phyloP scores from a whole-genome alignment of 345 rosid genomes.

The Arabis alpina region DNA sequence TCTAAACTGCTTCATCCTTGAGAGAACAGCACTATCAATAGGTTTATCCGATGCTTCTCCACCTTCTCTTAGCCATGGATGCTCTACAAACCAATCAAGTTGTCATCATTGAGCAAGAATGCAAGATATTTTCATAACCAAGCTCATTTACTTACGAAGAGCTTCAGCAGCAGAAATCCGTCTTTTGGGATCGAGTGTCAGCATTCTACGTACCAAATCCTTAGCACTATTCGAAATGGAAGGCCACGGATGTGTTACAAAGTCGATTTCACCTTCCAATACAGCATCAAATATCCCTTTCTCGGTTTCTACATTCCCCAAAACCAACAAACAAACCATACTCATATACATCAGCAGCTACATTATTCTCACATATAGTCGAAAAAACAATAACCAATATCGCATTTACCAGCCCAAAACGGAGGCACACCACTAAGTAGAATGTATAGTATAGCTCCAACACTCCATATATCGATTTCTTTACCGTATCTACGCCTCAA shows the following conservation, averaged over 20 bases:
- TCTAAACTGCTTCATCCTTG: conserved; percentile 93
- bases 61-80: conserved; percentile 70
- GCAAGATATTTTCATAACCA: neutral
- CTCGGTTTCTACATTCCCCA: conserved; percentile 62
- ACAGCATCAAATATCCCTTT: conserved; percentile 81
- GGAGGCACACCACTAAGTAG: conserved; percentile 94
- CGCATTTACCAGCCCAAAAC: conserved; percentile 83
- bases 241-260: conserved; percentile 82
- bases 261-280: conserved; percentile 75
- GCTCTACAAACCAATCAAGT: conserved; percentile 48
- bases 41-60: conserved; percentile 87
- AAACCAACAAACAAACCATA: conserved; percentile 1
- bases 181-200: conserved; percentile 68
- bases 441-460: conserved; percentile 79
- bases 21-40: conserved; percentile 84
- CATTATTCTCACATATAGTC: neutral
- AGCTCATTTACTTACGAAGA: conserved; percentile 54
- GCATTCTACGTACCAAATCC: conserved; percentile 77
- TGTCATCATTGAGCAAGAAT: neutral
- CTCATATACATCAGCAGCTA: neutral
- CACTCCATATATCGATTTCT: conserved; percentile 93
- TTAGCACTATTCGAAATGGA: conserved; percentile 76
- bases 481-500: conserved; percentile 72
- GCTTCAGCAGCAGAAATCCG: conserved; percentile 76
- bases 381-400: neutral